phyloP scores from a whole-genome alignment of 2,329 filamentous ascomycete species.

The Ophiosphaerella narmari region DNA sequence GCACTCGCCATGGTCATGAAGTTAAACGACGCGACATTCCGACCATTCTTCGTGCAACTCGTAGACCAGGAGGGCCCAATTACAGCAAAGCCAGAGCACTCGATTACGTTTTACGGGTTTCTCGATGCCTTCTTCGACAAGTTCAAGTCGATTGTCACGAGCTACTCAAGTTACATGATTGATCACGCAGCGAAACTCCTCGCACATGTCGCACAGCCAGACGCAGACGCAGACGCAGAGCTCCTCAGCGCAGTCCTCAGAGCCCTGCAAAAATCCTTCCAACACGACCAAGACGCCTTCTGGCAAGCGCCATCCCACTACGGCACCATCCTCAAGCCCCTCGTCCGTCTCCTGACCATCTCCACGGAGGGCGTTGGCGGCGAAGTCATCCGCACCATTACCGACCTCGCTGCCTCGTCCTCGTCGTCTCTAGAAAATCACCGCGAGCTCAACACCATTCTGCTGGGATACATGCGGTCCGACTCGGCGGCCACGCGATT shows the following conservation, averaged over 20 bases:
- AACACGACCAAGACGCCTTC: slow-evolving; percentile 92
- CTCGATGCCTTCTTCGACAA: slow-evolving; percentile 77
- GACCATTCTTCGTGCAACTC: slow-evolving; percentile 85
- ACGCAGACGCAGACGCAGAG: slow-evolving; percentile 56
- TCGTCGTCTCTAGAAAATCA: slow-evolving; percentile 87
- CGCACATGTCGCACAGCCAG: slow-evolving; percentile 39
- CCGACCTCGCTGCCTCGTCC: slow-evolving; percentile 76
- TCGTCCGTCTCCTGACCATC: slow-evolving; percentile 66
- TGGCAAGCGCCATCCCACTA: slow-evolving; percentile 95
- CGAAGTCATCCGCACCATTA: slow-evolving; percentile 71
- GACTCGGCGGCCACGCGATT: slow-evolving; percentile 74
- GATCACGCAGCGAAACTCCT: slow-evolving; percentile 74
- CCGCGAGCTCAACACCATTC: slow-evolving; percentile 79
- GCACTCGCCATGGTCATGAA: slow-evolving; percentile 93
- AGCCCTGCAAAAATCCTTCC: slow-evolving; percentile 76
- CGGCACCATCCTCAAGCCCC: slow-evolving; percentile 67
- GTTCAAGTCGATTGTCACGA: slow-evolving; percentile 92
- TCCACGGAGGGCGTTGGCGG: slow-evolving; percentile 48
- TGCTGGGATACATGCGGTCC: slow-evolving; percentile 79
- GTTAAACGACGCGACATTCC: slow-evolving; percentile 90
- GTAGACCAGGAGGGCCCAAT: slow-evolving; percentile 69
- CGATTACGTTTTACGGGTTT: slow-evolving; percentile 82
- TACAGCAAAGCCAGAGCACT: slow-evolving; percentile 50
- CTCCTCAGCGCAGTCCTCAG: slow-evolving; percentile 73
- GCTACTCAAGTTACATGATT: slow-evolving; percentile 83